A percentile compares a stretch with the other conserved stretches of the same genome.
These are phyloP conservation scores for Phytophthora cactorum DNA, from an alignment of 352 stramenopile species.

Conservation along the genomic window DNA sequence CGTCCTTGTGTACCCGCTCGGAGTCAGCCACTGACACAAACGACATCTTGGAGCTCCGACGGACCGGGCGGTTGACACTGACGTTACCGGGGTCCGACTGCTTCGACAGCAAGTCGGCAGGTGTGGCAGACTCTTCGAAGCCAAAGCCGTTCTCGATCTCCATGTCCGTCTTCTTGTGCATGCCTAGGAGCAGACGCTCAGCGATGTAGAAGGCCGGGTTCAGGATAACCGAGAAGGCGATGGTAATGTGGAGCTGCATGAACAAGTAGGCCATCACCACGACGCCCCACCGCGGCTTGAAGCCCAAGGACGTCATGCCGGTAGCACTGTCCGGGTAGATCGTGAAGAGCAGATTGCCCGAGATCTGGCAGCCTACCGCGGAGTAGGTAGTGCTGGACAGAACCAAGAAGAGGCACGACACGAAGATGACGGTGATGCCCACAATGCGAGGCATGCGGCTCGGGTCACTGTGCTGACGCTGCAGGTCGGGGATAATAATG, in stretches of 20 bases:
- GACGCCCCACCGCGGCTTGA: conserved; percentile 42
- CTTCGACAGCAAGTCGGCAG: conserved; percentile 25
- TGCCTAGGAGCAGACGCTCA: conserved; percentile 46
- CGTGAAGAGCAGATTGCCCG: conserved; percentile 68
- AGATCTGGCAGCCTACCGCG: conserved; percentile 67
- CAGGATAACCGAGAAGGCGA: conserved; percentile 52
- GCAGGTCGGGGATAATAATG: conserved; percentile 64
- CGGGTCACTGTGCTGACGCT: conserved; percentile 63
- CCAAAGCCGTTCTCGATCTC: conserved; percentile 31
- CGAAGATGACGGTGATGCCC: conserved; percentile 52
- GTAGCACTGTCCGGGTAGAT: conserved; percentile 49
- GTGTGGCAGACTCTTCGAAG: conserved; percentile 22
- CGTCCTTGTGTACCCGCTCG: conserved; percentile 36
- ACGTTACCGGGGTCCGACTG: conserved; percentile 11
- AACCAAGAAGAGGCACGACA: conserved; percentile 59
- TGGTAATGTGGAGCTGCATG: conserved; percentile 62
- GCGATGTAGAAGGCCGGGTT: conserved; percentile 53
- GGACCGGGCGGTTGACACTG: conserved; percentile 12
- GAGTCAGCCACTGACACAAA: conserved; percentile 52
- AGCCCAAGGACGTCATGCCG: conserved; percentile 43
- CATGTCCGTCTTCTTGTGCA: conserved; percentile 45
- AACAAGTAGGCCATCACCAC: conserved; percentile 51
- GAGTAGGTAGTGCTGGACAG: conserved; percentile 57
- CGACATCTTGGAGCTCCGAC: conserved; percentile 48
- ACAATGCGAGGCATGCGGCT: conserved; percentile 66